Conservation (phyloP, 2,329 filamentous ascomycete species). For the Scedosporium dehoogii region DNA sequence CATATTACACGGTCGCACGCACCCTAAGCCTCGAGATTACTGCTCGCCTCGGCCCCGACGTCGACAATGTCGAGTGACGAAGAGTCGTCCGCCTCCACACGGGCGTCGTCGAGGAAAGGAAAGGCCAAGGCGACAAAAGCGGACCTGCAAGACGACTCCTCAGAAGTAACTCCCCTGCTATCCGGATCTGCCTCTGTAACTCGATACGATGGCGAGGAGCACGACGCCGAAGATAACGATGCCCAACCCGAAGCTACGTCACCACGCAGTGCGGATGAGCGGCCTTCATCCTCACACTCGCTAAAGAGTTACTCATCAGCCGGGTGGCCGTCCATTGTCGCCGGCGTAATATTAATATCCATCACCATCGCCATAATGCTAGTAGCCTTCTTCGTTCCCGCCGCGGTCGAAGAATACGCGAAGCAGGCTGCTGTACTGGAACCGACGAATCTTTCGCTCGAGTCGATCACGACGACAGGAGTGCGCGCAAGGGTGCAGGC, state of each 20-base stretch:
- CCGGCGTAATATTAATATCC: slow-evolving; percentile 55
- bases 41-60: not conserved
- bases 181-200: slow-evolving; percentile 24
- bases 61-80: not conserved
- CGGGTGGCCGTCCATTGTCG: slow-evolving; percentile 69
- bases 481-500: slow-evolving; percentile 73
- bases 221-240: slow-evolving; percentile 18
- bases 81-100: not conserved
- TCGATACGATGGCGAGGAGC: slow-evolving; percentile 28
- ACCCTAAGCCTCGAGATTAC: not conserved
- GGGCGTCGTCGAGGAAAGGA: slow-evolving; percentile 5
- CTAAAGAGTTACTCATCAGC: slow-evolving; percentile 29
- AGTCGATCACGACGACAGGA: slow-evolving; percentile 71
- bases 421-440: slow-evolving; percentile 74
- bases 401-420: slow-evolving; percentile 74
- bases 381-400: slow-evolving; percentile 71
- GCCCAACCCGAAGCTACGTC: slow-evolving; percentile 22
- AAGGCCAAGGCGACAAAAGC: slow-evolving; percentile 1
- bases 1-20: too few species aligned
- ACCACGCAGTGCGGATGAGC: slow-evolving; percentile 13
- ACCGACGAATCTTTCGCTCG: slow-evolving; percentile 74
- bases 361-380: slow-evolving; percentile 60
- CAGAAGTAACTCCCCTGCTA: slow-evolving; percentile 45
- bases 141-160: slow-evolving; percentile 8
- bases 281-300: slow-evolving; percentile 14